A percentile compares a stretch with the other conserved stretches of the same genome.
These are phyloP conservation scores for Hemileccinum impolitum DNA, from an alignment of 768 basidiomycete species.

Conservation along the genomic window DNA sequence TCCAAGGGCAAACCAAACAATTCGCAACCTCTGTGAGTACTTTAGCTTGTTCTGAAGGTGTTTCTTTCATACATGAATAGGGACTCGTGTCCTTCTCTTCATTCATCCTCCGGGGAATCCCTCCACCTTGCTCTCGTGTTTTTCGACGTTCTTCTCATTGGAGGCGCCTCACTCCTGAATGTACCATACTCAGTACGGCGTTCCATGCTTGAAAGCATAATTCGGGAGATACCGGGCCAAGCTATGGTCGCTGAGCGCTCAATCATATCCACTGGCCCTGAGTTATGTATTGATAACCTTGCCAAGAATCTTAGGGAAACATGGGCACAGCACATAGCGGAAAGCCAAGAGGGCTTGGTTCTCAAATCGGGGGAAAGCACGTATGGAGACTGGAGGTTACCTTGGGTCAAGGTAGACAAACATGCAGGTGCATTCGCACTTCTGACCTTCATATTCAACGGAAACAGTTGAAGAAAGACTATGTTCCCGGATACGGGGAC, in stretches of 20 bases:
- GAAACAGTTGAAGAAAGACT: constrained; percentile 71
- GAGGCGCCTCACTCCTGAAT: constrained; percentile 55
- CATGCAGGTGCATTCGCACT: constrained; percentile 10
- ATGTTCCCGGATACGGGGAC: constrained; percentile 83
- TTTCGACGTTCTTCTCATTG: constrained; percentile 78
- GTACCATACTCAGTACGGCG: constrained; percentile 60
- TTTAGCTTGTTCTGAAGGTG: not conserved
- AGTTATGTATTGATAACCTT: constrained; percentile 5
- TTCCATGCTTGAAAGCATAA: constrained; percentile 52
- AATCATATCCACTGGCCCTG: constrained; percentile 34
- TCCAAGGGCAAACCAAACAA: constrained; percentile 18
- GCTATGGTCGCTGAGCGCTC: constrained; percentile 60
- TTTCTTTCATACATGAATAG: constrained; percentile 14
- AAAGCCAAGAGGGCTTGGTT: constrained; percentile 67
- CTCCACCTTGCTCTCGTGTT: constrained; percentile 79
- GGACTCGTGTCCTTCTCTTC: constrained; percentile 40
- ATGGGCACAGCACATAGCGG: constrained; percentile 51
- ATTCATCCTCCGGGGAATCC: constrained; percentile 36
- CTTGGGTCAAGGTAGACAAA: constrained; percentile 73
- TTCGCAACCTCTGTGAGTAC: constrained; percentile 19
- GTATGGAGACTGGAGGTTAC: constrained; percentile 61
- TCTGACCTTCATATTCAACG: not conserved
- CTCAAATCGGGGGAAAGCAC: constrained; percentile 68
- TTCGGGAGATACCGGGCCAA: constrained; percentile 54
- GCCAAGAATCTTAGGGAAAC: constrained; percentile 35